A percentile compares a stretch with the other conserved stretches of the same genome.
These are phyloP conservation scores for Acaromyces ingoldii DNA, from an alignment of 1,284 basidiomycete genomes.

Conservation along the genomic window DNA sequence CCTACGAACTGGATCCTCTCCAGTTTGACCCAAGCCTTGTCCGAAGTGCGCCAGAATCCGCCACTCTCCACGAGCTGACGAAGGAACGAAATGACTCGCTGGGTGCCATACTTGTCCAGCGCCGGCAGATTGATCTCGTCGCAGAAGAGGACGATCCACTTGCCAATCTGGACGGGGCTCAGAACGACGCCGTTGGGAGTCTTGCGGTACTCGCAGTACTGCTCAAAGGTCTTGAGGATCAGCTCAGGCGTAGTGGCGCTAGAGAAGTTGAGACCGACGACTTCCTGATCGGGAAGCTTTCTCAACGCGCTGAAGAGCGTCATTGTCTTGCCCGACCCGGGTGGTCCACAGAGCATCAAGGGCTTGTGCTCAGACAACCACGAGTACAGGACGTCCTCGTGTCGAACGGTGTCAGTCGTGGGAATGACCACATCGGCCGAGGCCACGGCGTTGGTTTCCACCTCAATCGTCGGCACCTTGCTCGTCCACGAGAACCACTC, in stretches of 20 bases:
- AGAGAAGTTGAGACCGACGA: conserved; percentile 98
- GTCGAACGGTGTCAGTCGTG: conserved; percentile 95
- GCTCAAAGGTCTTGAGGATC: conserved; percentile 98
- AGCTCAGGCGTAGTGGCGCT: conserved; percentile 96
- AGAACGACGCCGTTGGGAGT: conserved; percentile 94
- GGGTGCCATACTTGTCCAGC: conserved; percentile 96
- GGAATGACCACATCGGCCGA: conserved; percentile 95
- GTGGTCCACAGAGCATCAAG: conserved; percentile 94
- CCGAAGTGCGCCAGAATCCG: conserved; percentile 89
- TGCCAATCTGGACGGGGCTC: conserved; percentile 86
- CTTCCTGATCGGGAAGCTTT: conserved; percentile 96
- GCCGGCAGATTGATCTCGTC: conserved; percentile 99
- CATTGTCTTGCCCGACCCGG: conserved; percentile 99
- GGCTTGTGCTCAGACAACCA: conserved; percentile 99
- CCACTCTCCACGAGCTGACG: conserved; percentile 92
- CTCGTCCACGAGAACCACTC: conserved; percentile 87
- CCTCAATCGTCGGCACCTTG: conserved; percentile 83
- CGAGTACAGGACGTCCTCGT: conserved; percentile 96
- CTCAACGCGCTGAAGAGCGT: conserved; percentile 97
- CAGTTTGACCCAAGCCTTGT: conserved; percentile 94
- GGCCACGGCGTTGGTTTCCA: conserved; percentile 91
- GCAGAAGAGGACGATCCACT: conserved; percentile 98
- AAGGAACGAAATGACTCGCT: conserved; percentile 96
- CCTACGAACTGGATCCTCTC: conserved; percentile 99
- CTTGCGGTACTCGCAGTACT: conserved; percentile 98